Percentiles rank a stretch among this genome's conserved stretches.
phyloP scores from a whole-genome alignment of 2,329 filamentous ascomycete species.

The Laburnicola sp. region DNA sequence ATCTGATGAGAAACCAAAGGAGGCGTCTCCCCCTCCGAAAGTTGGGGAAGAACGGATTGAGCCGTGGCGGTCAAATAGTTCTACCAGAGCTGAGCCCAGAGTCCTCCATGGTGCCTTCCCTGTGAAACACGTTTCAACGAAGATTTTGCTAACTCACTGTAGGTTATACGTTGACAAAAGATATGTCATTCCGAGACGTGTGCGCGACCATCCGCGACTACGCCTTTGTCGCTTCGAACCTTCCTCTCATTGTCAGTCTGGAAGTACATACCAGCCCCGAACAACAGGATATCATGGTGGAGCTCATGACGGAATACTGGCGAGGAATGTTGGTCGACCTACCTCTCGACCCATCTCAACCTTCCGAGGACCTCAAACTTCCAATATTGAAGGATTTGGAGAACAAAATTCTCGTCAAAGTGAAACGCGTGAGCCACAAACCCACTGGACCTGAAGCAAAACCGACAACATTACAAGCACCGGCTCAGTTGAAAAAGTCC shows the following conservation, averaged over 20 bases:
- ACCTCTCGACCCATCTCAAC: conserved; percentile 43
- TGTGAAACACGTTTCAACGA: background rate
- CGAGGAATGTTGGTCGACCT: conserved; percentile 70
- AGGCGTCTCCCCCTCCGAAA: conserved; percentile 10
- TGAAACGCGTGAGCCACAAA: conserved; percentile 50
- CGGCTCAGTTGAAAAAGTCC: conserved; percentile 28
- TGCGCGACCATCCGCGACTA: conserved; percentile 77
- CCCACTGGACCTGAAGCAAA: conserved; percentile 28
- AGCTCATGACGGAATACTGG: conserved; percentile 93
- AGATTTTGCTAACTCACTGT: conserved; percentile 1
- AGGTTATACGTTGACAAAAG: conserved; percentile 76
- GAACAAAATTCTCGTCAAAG: conserved; percentile 70
- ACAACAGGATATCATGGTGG: conserved; percentile 90
- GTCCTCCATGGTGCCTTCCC: conserved; percentile 70
- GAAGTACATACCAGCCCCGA: conserved; percentile 83
- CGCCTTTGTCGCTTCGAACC: conserved; percentile 71
- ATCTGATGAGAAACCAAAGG: conserved; percentile 24
- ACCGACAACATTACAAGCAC: conserved; percentile 36
- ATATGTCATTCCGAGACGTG: conserved; percentile 85
- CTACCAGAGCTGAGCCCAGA: conserved; percentile 64
- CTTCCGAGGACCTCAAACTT: conserved; percentile 61
- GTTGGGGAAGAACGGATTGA: conserved; percentile 23
- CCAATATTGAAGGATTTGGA: conserved; percentile 67
- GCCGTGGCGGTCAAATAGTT: conserved; percentile 39
- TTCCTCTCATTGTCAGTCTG: conserved; percentile 88